Conservation (phyloP, 1,284 basidiomycete species). For the Pterula multifida region DNA sequence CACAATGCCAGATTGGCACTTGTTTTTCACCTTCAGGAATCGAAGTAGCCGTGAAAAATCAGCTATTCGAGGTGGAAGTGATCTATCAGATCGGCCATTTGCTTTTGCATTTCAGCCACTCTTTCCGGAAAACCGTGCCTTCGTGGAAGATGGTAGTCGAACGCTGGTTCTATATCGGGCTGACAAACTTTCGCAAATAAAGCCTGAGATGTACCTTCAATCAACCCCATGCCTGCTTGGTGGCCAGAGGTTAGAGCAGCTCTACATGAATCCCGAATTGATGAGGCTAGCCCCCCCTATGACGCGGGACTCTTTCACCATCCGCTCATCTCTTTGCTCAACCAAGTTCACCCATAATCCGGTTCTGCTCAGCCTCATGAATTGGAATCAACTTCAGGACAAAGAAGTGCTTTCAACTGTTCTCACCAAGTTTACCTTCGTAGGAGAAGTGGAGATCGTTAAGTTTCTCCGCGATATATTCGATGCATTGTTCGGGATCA, state of each 20-base stretch:
- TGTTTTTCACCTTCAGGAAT: conserved; percentile 91
- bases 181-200: conserved; percentile 51
- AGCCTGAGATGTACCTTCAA: conserved; percentile 59
- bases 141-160: conserved; percentile 88
- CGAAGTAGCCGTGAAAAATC: conserved; percentile 45
- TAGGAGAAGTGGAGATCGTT: conserved; percentile 87
- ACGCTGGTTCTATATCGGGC: conserved; percentile 74
- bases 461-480: conserved; percentile 92
- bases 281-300: conserved; percentile 55
- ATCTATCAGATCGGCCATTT: conserved; percentile 62
- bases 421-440: conserved; percentile 83
- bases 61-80: conserved; percentile 23
- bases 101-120: conserved; percentile 91
- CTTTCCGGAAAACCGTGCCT: conserved; percentile 67
- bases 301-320: conserved; percentile 60
- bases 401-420: conserved; percentile 60
- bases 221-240: conserved; percentile 47
- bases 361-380: conserved; percentile 71
- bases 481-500: conserved; percentile 86
- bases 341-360: conserved; percentile 90
- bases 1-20: conserved; percentile 70
- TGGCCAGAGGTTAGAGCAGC: conserved; percentile 46
- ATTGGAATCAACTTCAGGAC: conserved; percentile 70
- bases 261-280: conserved; percentile 50
- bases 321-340: conserved; percentile 87